Conservation (phyloP, 768 basidiomycete genomes). For the Lactarius vividus region DNA sequence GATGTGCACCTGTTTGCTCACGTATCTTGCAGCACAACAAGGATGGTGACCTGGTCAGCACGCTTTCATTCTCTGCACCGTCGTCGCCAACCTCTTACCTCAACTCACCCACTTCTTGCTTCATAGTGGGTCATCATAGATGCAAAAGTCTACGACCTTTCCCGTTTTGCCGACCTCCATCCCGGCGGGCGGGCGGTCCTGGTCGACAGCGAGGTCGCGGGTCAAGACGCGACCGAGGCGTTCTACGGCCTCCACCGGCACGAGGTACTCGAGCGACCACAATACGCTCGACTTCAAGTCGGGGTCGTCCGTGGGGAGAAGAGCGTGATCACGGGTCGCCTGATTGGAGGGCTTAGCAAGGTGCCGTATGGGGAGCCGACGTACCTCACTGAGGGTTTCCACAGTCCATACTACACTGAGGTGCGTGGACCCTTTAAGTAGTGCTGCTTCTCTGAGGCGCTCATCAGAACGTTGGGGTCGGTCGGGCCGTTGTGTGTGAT, state of each 20-base stretch:
- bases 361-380: constrained; percentile 87
- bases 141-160: constrained; percentile 77
- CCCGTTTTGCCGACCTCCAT: constrained; percentile 78
- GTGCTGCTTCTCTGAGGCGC: neutral
- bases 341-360: constrained; percentile 57
- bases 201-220: constrained; percentile 45
- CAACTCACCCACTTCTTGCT: neutral
- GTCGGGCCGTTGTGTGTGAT: constrained; percentile 49
- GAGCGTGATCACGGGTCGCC: constrained; percentile 48
- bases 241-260: constrained; percentile 86
- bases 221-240: constrained; percentile 80
- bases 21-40: constrained; percentile 68
- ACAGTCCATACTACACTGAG: constrained; percentile 75
- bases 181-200: constrained; percentile 82
- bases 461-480: constrained; percentile 34
- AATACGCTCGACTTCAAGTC: constrained; percentile 68
- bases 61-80: neutral
- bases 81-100: neutral
- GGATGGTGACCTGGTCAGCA: constrained; percentile 71
- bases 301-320: constrained; percentile 64
- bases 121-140: constrained; percentile 78
- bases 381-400: constrained; percentile 68
- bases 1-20: neutral
- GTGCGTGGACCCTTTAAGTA: constrained; percentile 36
- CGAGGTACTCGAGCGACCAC: constrained; percentile 73